phyloP scores from a whole-genome alignment of 305 asterid genomes.

The Ilex paraguariensis region DNA sequence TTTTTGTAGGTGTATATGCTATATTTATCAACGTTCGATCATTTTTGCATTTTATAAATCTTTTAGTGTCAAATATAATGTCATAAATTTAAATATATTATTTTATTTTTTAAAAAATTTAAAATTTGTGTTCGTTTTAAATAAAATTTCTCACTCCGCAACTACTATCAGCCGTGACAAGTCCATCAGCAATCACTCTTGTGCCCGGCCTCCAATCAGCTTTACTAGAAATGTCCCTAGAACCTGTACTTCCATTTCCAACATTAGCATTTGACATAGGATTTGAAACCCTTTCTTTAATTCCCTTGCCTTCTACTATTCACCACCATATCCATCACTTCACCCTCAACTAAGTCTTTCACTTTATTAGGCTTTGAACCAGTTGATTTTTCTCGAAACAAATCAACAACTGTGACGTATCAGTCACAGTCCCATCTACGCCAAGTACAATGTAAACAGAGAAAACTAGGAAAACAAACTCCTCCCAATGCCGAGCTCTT shows the following conservation, averaged over 20 bases:
- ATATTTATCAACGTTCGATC: too few species aligned
- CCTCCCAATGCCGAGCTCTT: too few species aligned
- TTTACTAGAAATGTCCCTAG: constrained; percentile 12
- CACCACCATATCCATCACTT: constrained; percentile 27
- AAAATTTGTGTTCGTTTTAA: too few species aligned
- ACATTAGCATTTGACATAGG: constrained; percentile 16
- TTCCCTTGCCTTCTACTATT: constrained; percentile 20
- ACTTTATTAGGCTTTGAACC: constrained; percentile 30
- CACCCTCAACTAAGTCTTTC: constrained; percentile 29
- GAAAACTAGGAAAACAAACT: too few species aligned
- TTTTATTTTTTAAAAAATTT: too few species aligned
- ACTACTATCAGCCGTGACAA: constrained; percentile 16
- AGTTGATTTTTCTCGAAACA: constrained; percentile 37
- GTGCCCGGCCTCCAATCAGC: constrained; percentile 16
- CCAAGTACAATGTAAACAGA: too few species aligned
- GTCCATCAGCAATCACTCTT: constrained; percentile 18
- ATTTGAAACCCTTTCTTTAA: constrained; percentile 29
- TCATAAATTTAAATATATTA: too few species aligned
- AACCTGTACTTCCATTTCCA: constrained; percentile 21
- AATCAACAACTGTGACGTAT: constrained; percentile 32
- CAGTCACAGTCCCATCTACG: constrained; percentile 28
- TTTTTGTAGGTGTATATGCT: too few species aligned
- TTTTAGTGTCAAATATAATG: too few species aligned
- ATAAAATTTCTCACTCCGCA: too few species aligned
- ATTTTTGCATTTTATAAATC: too few species aligned